Base-by-base conservation (phyloP, 2,329 filamentous ascomycete species). In the Fragosphaeria purpurea region DNA sequence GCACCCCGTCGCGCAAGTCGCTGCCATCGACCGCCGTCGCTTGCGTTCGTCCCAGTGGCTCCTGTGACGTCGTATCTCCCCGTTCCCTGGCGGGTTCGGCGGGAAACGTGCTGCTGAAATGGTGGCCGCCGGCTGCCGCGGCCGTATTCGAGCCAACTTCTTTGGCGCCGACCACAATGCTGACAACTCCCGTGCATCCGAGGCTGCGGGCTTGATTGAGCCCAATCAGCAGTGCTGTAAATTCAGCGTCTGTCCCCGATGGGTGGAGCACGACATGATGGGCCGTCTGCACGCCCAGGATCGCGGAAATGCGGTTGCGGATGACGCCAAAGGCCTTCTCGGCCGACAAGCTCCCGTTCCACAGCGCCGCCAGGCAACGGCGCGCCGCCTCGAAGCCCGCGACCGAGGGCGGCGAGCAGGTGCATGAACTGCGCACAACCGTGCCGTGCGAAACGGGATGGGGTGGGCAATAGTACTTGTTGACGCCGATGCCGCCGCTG, bases 131-230 rank as follows among this genome's bases (percentile, higher is more conserved):
- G 4, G 50, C 50, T 10, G 50, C 50, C 10, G n/a, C 13, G 13
- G 50, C 46, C 9, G 50, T 52, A 22, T 52, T 52, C 5, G 50
- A 52, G 41, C 50, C 50, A n/a, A 52, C 50, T 32, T 52, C 50
- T 30, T 45, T 48, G 13, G 47, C 40, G 5, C 50, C 50, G 10
- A 52, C 50, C 5, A 52, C 50, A 7, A 50, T 33, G n/a, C 46
- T 52, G 7, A 50, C 47, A 12, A 49, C 40, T n/a, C 43, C 31
- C 8, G 12, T 41, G 44, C 47, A 50, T 1, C 44, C 47, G 10
- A 50, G 44, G 8, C n/a, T 42, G 1, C 30, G 33, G 12, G 50
- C 50, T 33, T 46, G 43, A 32, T 44, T 44, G 12, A 46, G 12
- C 31, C 43, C 50, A 6, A 46, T 30, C 6, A 52, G 40, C 5